Base-by-base conservation (phyloP, 1,139 yeast genomes). In the Saccharomyces hybrid region DNA sequence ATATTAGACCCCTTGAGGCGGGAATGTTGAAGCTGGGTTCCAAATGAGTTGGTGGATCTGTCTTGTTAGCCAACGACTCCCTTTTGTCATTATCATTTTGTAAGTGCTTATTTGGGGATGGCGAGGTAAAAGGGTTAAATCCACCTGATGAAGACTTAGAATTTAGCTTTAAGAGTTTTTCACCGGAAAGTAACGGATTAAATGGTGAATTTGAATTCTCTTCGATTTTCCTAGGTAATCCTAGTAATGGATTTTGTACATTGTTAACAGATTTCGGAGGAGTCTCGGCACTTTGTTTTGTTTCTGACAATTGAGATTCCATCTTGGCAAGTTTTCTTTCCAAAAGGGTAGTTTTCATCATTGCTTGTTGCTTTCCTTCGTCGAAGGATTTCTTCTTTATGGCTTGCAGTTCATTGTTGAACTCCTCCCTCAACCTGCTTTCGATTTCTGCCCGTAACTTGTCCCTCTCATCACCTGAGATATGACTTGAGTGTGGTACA, bases 381-480 rank as follows among this genome's bases (percentile, higher is more conserved):
- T 73, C 75, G 51, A 73, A 70, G 5, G 74, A 68, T 42, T 64
- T 64, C 57, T 71, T 66, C 64, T 72, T 72, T 27, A 65, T 64
- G 32, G 64, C 71, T 16, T 69, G 70, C 48, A 73, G 62, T 25
- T 64, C 65, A 13, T 57, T 61, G 13, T 63, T 63, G 28, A 58
- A 56, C 32, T 60, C 54, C 20, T 52, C 56, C 31, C 55, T 59
- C n/a, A 61, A 28, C 20, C 60, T 61, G 2, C 55, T 53, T 16
- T 57, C 61, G 28, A 63, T 52, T 2, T 54, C 51, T 9, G 23
- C 34, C 13, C 47, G 42, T 20, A 51, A 25, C 9, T 29, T 13
- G 20, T 53, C 46, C 23, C 54, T 54, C 6, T 53, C 58, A 38
- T 49, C 58, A 8, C 38, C 29, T 8, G 52, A 38, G 11, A 38